Percentiles rank a stretch among this genome's conserved stretches.
These are phyloP conservation scores for Talaromyces pinophilus DNA, from an alignment of 2,329 filamentous ascomycete genomes.

Conservation along the genomic window DNA sequence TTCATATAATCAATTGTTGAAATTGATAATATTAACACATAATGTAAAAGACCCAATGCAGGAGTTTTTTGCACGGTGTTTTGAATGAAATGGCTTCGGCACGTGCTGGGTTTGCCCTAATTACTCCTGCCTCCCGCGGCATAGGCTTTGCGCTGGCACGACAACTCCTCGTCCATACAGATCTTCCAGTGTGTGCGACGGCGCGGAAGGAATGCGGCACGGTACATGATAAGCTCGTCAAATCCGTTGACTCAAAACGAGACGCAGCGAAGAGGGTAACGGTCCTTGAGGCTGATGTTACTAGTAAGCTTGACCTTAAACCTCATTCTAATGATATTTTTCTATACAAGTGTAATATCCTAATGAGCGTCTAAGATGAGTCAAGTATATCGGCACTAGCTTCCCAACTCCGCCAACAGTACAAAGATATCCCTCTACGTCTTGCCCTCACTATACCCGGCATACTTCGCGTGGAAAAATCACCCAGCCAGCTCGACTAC, in stretches of 20 bases:
- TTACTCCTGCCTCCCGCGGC: constrained; percentile 62
- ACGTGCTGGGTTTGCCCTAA: constrained; percentile 29
- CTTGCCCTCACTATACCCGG: constrained; percentile 71
- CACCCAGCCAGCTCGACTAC: constrained; percentile 64
- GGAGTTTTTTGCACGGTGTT: too few relatives aligned
- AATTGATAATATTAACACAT: too few relatives aligned
- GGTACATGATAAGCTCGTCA: constrained; percentile 53
- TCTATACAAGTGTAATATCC: neutral
- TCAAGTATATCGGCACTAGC: constrained; percentile 60
- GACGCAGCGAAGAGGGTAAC: neutral
- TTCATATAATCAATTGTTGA: too few relatives aligned
- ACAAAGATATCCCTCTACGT: constrained; percentile 62
- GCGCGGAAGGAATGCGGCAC: constrained; percentile 56
- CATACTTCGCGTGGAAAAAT: constrained; percentile 71
- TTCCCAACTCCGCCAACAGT: constrained; percentile 55
- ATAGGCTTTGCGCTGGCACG: constrained; percentile 64
- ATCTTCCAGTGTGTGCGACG: constrained; percentile 61
- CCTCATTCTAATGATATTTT: neutral
- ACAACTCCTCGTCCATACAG: constrained; percentile 58
- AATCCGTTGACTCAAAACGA: constrained; percentile 24
- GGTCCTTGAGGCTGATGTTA: constrained; percentile 18
- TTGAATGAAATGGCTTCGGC: constrained; percentile 2
- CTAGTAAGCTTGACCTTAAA: neutral
- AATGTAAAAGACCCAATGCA: neutral
- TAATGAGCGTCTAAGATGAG: constrained; percentile 55